Evolutionary conservation across 768 basidiomycete species (phyloP).

Genomic region (Fibroporia radiculosa): DNA sequence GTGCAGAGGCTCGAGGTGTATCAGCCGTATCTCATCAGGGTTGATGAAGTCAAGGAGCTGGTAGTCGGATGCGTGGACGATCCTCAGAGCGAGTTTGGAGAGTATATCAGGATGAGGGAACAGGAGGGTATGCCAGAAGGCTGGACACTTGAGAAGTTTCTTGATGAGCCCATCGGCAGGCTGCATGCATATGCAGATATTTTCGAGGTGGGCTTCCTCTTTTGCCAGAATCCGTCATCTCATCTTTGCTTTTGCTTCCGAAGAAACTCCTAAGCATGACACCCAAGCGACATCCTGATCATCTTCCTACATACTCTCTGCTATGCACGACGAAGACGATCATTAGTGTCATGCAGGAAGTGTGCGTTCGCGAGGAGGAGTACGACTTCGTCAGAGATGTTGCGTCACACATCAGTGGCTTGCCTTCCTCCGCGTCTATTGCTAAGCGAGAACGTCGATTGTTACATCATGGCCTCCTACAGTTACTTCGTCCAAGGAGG

Average conservation of each 20-base stretch:
- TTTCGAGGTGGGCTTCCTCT: conserved; percentile 52
- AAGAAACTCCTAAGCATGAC: conserved; percentile 69
- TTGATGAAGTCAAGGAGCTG: conserved; percentile 54
- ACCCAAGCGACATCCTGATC: conserved; percentile 61
- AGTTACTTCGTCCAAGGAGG: neutral
- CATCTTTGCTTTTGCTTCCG: conserved; percentile 1
- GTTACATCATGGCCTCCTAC: conserved; percentile 37
- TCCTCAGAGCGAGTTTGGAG: conserved; percentile 55
- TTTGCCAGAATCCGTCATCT: neutral
- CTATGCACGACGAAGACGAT: conserved; percentile 61
- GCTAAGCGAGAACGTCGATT: conserved; percentile 70
- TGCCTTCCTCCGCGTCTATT: conserved; percentile 45
- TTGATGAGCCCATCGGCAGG: conserved; percentile 71
- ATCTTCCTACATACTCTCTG: conserved; percentile 57
- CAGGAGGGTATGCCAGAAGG: conserved; percentile 42
- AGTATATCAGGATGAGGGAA: conserved; percentile 72
- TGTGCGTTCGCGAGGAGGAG: conserved; percentile 81
- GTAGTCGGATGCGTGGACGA: conserved; percentile 18
- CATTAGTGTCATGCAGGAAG: conserved; percentile 75
- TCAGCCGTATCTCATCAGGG: conserved; percentile 75
- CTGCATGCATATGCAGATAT: conserved; percentile 63
- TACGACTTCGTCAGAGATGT: conserved; percentile 68
- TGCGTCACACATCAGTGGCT: conserved; percentile 48
- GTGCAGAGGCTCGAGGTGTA: conserved; percentile 71
- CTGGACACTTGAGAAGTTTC: conserved; percentile 58